phyloP scores from a whole-genome alignment of 108 stramenopile genomes.

The Chaetoceros tenuissimus region DNA sequence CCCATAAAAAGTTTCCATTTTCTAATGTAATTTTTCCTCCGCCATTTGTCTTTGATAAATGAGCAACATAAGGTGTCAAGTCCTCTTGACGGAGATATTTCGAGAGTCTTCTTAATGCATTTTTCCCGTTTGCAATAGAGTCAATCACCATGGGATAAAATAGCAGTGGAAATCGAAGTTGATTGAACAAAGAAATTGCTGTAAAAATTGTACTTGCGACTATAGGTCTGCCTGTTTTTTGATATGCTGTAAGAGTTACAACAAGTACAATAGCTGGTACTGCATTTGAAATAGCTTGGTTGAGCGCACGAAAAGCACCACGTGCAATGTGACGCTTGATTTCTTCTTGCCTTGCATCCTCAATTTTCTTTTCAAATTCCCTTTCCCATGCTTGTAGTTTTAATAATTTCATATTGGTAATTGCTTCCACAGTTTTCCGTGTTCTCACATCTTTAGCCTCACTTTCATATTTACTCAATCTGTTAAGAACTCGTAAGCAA shows the following conservation, averaged over 20 bases:
- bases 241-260: constrained; percentile 58
- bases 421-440: constrained; percentile 65
- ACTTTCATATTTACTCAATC: constrained; percentile 42
- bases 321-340: constrained; percentile 35
- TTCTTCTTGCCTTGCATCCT: constrained; percentile 45
- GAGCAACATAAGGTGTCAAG: constrained; percentile 52
- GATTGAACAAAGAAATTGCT: constrained; percentile 89
- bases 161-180: constrained; percentile 80
- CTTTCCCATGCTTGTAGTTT: constrained; percentile 69
- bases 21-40: constrained; percentile 58
- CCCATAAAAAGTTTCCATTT: constrained; percentile 70
- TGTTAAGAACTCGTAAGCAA: constrained; percentile 46
- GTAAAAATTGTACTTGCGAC: constrained; percentile 84
- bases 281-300: constrained; percentile 57
- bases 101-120: constrained; percentile 50
- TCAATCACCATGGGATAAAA: constrained; percentile 84
- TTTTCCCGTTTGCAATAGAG: constrained; percentile 61
- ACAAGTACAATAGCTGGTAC: constrained; percentile 66
- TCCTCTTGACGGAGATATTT: constrained; percentile 54
- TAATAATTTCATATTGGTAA: constrained; percentile 67
- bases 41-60: constrained; percentile 10
- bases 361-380: constrained; percentile 46
- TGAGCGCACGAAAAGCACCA: constrained; percentile 56
- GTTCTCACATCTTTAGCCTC: constrained; percentile 68
- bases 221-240: constrained; percentile 48